Evolutionary conservation across 176 grass and related monocot species (phyloP), one percentile per base, ranked within the genome.

Genomic region (Zoysia japonica): DNA sequence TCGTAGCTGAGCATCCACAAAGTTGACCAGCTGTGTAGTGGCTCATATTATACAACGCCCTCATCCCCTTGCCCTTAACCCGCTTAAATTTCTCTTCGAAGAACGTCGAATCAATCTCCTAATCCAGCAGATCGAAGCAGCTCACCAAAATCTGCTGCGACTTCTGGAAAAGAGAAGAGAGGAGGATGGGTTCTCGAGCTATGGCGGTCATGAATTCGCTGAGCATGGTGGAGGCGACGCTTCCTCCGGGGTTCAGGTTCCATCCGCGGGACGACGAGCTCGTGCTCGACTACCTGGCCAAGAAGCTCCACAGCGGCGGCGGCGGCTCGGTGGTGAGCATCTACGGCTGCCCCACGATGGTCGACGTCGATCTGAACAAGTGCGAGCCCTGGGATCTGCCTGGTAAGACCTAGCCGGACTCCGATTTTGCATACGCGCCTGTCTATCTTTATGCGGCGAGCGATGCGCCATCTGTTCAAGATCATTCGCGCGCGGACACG

Each of bases 331-430:
- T 1, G 37, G 82, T 61, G 6, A 74, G 67, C 70, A 75, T 83
- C 72, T 88, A 90, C 73, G 91, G 83, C 65, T 89, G 77, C 74
- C 91, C 91, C 13, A 74, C 74, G 51, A 76, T 97, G 77, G 75
- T 97, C 42, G 91, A 97, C 83, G 89, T 97, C 67, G 94, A 97
- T 45, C 88, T 97, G 42, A 97, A 97, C 85, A 85, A 91, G 90
- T 71, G 82, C 85, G 94, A 97, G 80, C 94, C 94, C 0, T 97
- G 94, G 94, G 91, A 97, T 7, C 91, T 97, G 72, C 94, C 94
- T 4, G 94, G 94, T 97, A 81, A 88, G 85, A 48, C 80, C 47
- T 79, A 78, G 0, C 2, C 28, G 28, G 28, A 28, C 11, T 37
- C 28, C 28, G 28, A 28, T 41, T 19, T 5, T 73, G 70, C 2